Evolutionary conservation across 768 basidiomycete species (phyloP), one percentile per base, ranked within the genome.

Genomic region (Rossbeevera mucosa): DNA sequence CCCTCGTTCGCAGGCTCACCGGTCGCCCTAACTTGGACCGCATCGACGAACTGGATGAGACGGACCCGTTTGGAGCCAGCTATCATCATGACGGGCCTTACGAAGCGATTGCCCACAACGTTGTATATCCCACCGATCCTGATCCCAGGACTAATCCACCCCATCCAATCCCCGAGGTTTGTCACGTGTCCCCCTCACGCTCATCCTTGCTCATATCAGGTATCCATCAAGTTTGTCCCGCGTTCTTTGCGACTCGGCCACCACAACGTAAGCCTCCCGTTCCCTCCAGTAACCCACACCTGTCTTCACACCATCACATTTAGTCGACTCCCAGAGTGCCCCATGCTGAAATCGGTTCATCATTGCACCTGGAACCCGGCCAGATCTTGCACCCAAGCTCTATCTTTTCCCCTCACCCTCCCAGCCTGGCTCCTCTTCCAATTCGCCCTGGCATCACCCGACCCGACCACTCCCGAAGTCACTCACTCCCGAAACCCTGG

Each of bases 31-130:
- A 53, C 62, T 74, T 90, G 47, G 88, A 90, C 70, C 75, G 76
- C 26, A 85, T 91, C 55, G 88, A 91, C 63, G 85, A 88, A 66
- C 68, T 91, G 29, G 89, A 91, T 64, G 86, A 88, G 64, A 80
- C 81, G 6, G 85, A 82, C 65, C 86, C 88, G 2, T 74, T 82
- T 52, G 88, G 88, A 4, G 54, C 75, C 7, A 67, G 74, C 16
- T 69, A 85, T 55, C 88, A 90, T 63, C 86, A 90, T 59, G 74
- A 72, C 28, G 83, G 87, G 0, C 87, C 86, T n/a, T 91, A 90
- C 60, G 86, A 91, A 62, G 85, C 78, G 2, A 75, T 79, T 36
- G 64, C 64, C 33, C 72, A n/a, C 54, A 56, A 49, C 54, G 47
- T 56, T 24, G 50, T 29, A 3, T 49, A 57, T 11, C 55, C 59